Base-by-base conservation (phyloP, 108 stramenopile species). In the Cylindrotheca closterium region DNA sequence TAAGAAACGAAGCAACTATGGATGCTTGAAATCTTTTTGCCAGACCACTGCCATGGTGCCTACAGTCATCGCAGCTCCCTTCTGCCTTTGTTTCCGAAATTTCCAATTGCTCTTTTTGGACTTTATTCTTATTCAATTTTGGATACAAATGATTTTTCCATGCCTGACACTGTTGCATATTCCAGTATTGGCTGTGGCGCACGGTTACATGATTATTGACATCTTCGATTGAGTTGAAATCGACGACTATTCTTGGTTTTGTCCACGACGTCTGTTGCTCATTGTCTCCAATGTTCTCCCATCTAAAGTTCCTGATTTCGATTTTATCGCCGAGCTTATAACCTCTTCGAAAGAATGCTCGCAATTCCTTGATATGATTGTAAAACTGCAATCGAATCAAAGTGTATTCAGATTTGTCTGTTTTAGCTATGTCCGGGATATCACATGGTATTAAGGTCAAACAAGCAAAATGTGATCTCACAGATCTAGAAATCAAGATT, bases 281-380 rank as follows among this genome's bases (percentile, higher is more conserved):
- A 29, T 67, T 58, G 51, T 53, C 51, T 31, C 33, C 32, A 48
- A 24, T 29, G 22, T 79, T 54, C 23, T 33, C 60, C 66, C 66
- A 73, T 2, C 22, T 42, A 53, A 74, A 82, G 23, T 42, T 25
- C n/a, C 19, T 29, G 31, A 89, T 49, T 19, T 76, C 65, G 7
- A 91, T 50, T 46, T 62, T 51, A 68, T 87, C 83, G 4, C 89
- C 89, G 18, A 86, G 28, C 57, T 91, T 91, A 67, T 71, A 87
- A 34, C 58, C 52, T 26, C 82, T 71, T 18, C 83, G 74, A 56
- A 74, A 79, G 30, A 75, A 79, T 10, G 84, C 82, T 51, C 89
- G 68, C 18, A 86, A 57, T 46, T 77, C 64, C 24, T 56, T 68
- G 28, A 66, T 49, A 1, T 37, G 46, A 31, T 76, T 55, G 21